Conservation (phyloP, 2,329 filamentous ascomycete species). For the Mariannaea sp. region DNA sequence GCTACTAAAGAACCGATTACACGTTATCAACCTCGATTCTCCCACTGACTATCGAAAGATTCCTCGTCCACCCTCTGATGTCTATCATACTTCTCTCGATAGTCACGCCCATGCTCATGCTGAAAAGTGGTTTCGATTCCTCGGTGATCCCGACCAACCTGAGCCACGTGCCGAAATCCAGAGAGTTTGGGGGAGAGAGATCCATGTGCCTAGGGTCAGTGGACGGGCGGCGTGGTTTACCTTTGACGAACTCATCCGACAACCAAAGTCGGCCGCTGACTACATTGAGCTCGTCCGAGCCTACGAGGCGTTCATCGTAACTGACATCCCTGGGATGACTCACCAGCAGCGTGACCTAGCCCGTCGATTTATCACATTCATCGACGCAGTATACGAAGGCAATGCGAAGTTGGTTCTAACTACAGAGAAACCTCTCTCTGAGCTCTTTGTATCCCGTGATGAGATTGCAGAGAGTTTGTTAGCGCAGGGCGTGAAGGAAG, state of each 20-base stretch:
- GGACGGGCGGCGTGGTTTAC: constrained; percentile 89
- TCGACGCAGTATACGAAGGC: constrained; percentile 92
- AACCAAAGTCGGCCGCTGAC: constrained; percentile 89
- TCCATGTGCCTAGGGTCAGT: constrained; percentile 84
- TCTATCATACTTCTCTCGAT: constrained; percentile 91
- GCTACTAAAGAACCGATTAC: constrained; percentile 80
- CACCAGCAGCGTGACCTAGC: constrained; percentile 84
- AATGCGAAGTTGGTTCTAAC: constrained; percentile 96
- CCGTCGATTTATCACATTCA: constrained; percentile 93
- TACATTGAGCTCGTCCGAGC: constrained; percentile 89
- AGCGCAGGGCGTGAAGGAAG: constrained; percentile 56
- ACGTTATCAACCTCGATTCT: constrained; percentile 93
- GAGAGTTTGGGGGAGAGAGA: constrained; percentile 89
- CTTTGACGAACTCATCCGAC: constrained; percentile 88
- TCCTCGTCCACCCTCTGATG: constrained; percentile 85
- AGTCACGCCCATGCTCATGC: constrained; percentile 77
- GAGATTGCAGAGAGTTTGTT: constrained; percentile 67
- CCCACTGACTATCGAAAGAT: constrained; percentile 98
- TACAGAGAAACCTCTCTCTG: constrained; percentile 79
- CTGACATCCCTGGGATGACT: constrained; percentile 90
- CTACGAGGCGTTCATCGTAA: constrained; percentile 92
- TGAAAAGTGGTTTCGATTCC: constrained; percentile 93
- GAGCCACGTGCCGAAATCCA: constrained; percentile 78
- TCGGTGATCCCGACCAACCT: constrained; percentile 81
- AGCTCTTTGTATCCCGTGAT: constrained; percentile 80